Conservation (phyloP, 352 stramenopile species). For the Pythium myriotylum region DNA sequence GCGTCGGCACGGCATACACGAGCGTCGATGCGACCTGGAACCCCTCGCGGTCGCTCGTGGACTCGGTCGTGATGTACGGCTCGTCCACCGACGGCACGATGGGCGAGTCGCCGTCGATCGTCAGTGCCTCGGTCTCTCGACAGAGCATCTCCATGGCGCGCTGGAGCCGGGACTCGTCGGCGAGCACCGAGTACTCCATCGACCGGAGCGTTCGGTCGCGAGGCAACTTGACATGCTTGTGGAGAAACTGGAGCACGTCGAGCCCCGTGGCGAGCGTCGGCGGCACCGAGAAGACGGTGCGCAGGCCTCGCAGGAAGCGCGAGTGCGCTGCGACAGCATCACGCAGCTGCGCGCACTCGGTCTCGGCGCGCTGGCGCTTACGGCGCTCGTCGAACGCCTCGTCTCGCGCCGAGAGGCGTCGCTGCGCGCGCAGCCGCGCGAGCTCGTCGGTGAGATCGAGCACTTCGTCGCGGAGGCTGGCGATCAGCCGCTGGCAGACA, state of each 20-base stretch:
- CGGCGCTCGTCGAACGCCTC: not conserved
- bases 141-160: not conserved
- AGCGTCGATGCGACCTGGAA: conserved; percentile 24
- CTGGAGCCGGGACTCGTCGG: not conserved
- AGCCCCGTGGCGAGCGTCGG: conserved; percentile 4
- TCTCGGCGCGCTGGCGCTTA: conserved; percentile 14
- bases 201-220: conserved; percentile 5
- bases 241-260: conserved; percentile 6
- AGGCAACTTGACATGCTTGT: conserved; percentile 18
- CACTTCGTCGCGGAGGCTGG: not conserved
- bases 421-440: not conserved
- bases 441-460: conserved; percentile 4
- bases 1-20: conserved; percentile 42
- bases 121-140: conserved; percentile 8
- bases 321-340: conserved; percentile 10
- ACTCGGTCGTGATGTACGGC: conserved; percentile 9
- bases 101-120: not conserved
- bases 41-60: not conserved
- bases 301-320: conserved; percentile 13
- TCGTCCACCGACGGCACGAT: not conserved
- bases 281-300: conserved; percentile 12
- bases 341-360: conserved; percentile 14
- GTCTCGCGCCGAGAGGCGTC: conserved; percentile 2
- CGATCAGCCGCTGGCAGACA: not conserved
- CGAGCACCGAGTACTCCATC: conserved; percentile 17